phyloP scores from a whole-genome alignment of 148 eudicot genomes.

The Chenopodium quinoa region DNA sequence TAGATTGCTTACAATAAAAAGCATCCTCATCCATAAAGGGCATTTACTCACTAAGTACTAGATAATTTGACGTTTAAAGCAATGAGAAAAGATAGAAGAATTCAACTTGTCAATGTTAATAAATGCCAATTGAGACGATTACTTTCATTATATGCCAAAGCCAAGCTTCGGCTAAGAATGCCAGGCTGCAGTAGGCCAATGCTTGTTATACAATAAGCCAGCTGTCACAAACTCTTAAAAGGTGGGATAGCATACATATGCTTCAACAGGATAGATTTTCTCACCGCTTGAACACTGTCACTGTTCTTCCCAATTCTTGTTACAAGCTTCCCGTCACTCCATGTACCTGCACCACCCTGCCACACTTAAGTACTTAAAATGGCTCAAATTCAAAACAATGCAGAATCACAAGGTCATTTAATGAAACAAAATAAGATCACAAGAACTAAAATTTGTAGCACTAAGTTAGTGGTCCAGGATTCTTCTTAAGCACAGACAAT shows the following conservation, averaged over 20 bases:
- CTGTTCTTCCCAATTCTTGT: slow-evolving; percentile 97
- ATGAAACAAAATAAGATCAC: neutral
- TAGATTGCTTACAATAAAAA: neutral
- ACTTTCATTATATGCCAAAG: neutral
- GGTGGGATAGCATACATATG: neutral
- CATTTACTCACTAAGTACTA: neutral
- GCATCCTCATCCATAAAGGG: neutral
- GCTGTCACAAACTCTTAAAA: neutral
- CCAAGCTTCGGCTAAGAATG: neutral
- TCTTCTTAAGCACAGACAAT: neutral
- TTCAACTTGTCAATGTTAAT: neutral
- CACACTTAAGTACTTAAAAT: slow-evolving; percentile 81
- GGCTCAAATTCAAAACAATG: slow-evolving; percentile 24
- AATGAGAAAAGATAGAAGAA: neutral
- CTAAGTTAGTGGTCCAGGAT: neutral
- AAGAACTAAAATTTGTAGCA: slow-evolving; percentile 1
- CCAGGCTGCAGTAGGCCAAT: neutral
- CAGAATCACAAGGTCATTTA: neutral
- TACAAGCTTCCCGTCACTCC: slow-evolving; percentile 99
- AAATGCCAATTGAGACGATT: neutral
- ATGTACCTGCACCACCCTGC: slow-evolving; percentile 99
- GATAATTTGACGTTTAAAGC: neutral
- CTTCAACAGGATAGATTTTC: slow-evolving; percentile 29
- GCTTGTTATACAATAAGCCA: neutral
- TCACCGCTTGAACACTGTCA: slow-evolving; percentile 77